phyloP scores from a whole-genome alignment of 2,329 filamentous ascomycete genomes.

The Ophiostoma triangulosporum region DNA sequence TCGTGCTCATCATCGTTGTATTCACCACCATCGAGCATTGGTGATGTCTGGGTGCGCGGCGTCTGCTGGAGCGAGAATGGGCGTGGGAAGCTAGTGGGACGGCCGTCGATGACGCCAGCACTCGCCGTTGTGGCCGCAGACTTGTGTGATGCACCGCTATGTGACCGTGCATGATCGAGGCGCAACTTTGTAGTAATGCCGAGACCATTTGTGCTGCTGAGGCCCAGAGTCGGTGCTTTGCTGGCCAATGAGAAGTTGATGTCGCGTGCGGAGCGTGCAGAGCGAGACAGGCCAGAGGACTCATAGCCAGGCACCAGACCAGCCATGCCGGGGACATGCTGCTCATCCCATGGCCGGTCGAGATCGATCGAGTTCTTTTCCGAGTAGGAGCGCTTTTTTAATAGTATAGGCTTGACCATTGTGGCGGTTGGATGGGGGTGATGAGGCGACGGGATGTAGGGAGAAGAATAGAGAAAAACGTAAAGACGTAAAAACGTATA shows the following conservation, averaged over 20 bases:
- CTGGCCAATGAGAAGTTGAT: constrained; percentile 29
- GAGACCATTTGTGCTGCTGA: not conserved
- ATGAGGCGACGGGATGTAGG: not conserved
- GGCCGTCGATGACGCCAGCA: constrained; percentile 27
- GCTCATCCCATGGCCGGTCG: constrained; percentile 45
- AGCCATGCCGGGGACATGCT: constrained; percentile 27
- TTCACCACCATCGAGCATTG: constrained; percentile 44
- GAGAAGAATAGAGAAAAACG: not conserved
- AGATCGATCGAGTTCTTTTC: constrained; percentile 51
- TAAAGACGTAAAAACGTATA: not conserved
- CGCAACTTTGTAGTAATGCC: constrained; percentile 19
- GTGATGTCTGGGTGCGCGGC: constrained; percentile 46
- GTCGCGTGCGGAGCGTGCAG: constrained; percentile 25
- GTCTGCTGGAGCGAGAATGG: constrained; percentile 45
- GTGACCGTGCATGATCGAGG: constrained; percentile 43
- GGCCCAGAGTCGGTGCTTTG: constrained; percentile 11
- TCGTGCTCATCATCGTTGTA: constrained; percentile 31
- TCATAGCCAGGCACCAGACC: constrained; percentile 21
- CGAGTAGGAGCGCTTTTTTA: constrained; percentile 44
- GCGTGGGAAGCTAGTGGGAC: constrained; percentile 42
- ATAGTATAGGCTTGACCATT: constrained; percentile 46
- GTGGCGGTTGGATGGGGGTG: constrained; percentile 25
- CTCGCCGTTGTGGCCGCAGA: constrained; percentile 43
- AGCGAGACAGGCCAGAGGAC: constrained; percentile 15
- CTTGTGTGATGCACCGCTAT: constrained; percentile 43